Base-by-base conservation (phyloP, 306 rosid species). In the Acacia melanoxylon region DNA sequence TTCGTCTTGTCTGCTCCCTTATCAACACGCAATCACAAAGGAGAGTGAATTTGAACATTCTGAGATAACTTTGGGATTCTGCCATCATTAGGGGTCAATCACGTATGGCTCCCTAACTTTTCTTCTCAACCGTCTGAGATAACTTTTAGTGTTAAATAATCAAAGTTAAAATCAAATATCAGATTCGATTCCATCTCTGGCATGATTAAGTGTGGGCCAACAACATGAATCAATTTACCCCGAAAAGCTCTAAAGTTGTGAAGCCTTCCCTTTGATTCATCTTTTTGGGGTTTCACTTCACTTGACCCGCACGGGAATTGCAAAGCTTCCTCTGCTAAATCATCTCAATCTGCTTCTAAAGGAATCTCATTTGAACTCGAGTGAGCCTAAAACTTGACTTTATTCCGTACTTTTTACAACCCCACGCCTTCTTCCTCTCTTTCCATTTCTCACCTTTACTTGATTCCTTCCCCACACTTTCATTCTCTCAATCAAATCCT, bases 251-350 rank as follows among this genome's bases (percentile, higher is more conserved):
- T 1, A 5, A 48, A 16, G 86, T 79, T 56, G 31, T 58, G 15
- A 58, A 24, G 5, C 46, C 86, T 77, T 75, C 59, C 52, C 31
- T 14, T 51, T 20, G 42, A 13, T 40, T 33, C 45, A 56, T 56
- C 77, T 61, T 70, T 70, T 74, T 82, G n/a, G 42, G 35, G 24
- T 19, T 63, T 80, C 45, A 48, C 48, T 82, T 58, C 79, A 78
- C 94, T 89, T 90, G 92, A 88, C 81, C 75, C 80, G 72, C 92
- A 93, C 92, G 94, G 92, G 89, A 86, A 74, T 79, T 87, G 77
- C 59, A 80, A 49, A 67, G 85, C 52, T 84, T 81, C 83, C 78
- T 77, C 73, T 67, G 10, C 33, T 37, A 14, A 20, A 2, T 68
- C 14, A 8, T 42, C 52, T n/a, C 9, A 25, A 25, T 22, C 67